phyloP scores from a whole-genome alignment of 2,329 filamentous ascomycete genomes.

The Penicillium italicum region DNA sequence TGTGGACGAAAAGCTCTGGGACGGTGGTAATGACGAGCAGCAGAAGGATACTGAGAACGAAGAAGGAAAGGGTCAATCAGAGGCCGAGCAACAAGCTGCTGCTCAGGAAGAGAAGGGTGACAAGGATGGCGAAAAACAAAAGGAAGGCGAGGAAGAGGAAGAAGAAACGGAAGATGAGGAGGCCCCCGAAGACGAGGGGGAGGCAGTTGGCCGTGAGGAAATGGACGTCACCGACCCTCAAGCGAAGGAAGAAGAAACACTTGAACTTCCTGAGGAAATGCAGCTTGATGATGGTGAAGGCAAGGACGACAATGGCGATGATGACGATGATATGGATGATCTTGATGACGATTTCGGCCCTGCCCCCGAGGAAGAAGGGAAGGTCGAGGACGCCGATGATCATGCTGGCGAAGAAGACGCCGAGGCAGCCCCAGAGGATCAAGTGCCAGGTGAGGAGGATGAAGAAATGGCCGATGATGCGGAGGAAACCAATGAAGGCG shows the following conservation, averaged over 20 bases:
- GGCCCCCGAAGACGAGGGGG: constrained; percentile 55
- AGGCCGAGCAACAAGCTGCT: constrained; percentile 57
- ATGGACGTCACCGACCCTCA: constrained; percentile 68
- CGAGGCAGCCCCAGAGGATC: constrained; percentile 30
- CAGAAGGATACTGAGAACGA: constrained; percentile 73
- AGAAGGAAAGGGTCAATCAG: constrained; percentile 50
- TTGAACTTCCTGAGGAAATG: constrained; percentile 85
- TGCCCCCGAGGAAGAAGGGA: constrained; percentile 35
- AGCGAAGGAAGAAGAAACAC: constrained; percentile 72
- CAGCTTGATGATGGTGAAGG: constrained; percentile 69
- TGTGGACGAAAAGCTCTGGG: constrained; percentile 99
- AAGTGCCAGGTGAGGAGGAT: constrained; percentile 33
- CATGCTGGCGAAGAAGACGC: constrained; percentile 30
- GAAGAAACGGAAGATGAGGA: constrained; percentile 59
- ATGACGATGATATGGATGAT: constrained; percentile 46
- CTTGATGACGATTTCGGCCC: constrained; percentile 42
- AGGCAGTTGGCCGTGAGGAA: constrained; percentile 61
- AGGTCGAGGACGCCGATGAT: constrained; percentile 31
- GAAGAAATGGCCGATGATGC: constrained; percentile 43
- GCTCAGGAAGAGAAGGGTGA: constrained; percentile 54
- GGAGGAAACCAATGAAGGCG: constrained; percentile 46
- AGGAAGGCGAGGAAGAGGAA: constrained; percentile 52
- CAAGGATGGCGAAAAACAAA: constrained; percentile 41
- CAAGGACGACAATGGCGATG: constrained; percentile 50
- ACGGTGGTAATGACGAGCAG: constrained; percentile 70